Base-by-base conservation (phyloP, 441 rosid genomes). In the Pelargonium myrrhifolium region DNA sequence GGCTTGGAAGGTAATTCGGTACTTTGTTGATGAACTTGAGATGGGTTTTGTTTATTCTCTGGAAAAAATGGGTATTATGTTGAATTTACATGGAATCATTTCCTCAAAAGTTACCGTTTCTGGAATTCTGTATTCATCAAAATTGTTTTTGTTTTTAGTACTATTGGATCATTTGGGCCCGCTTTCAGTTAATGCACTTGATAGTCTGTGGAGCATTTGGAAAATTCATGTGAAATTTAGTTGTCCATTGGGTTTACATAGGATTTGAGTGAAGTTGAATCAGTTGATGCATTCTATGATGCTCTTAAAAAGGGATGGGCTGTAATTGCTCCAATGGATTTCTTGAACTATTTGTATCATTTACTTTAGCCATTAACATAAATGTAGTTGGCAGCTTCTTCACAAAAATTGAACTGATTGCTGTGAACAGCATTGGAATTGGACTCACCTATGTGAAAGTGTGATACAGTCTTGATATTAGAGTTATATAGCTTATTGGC, bases 1-100 rank as follows among this genome's bases (percentile, higher is more conserved):
- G 56, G 78, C 87, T 72, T 84, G 88, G 90, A 87, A 87, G 87
- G 88, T 87, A 65, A 65, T 35, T 2, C 20, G 24, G 0, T 62
- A 39, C 1, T 39, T 49, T 26, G 12, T 40, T 65, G 40, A 12
- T 37, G 14, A 24, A 10, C 21, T 39, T 68, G 15, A 22, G 42
- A n/a, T 43, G 37, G 42, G 28, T 10, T n/a, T 21, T 40, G 18
- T 14, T 20, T 40, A 20, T 65, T 35, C 11, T 28, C 55, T 58
- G 56, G 7, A n/a, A 31, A 31, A 4, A n/a, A n/a, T 15, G 21
- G 56, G 15, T 49, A n/a, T 49, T 49, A 8, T 12, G 17, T 49
- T 49, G 56, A 1, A 6, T 49, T 14, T 14, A 14, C 6, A 5
- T 49, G 56, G n/a, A 17, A 31, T 49, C 18, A 49, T 14, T 12